Conservation (phyloP, 345 rosid species). For the Eucalyptus regnans region DNA sequence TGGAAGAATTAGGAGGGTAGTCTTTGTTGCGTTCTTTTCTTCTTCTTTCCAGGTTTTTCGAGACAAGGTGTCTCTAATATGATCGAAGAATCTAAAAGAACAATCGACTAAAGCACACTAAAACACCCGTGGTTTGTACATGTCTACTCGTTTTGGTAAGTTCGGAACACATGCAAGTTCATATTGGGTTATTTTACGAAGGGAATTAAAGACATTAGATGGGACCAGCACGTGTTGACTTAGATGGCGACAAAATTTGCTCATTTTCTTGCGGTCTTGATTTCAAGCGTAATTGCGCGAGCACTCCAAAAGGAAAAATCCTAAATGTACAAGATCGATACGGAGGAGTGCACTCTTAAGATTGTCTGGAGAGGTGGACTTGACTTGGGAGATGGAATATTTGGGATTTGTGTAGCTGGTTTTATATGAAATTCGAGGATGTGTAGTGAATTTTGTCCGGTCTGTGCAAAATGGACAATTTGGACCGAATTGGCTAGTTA, state of each 20-base stretch:
- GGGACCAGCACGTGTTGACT: not conserved
- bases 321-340: too few relatives aligned
- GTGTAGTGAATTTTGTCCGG: not conserved
- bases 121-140: not conserved
- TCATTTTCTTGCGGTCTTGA: not conserved
- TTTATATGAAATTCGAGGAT: not conserved
- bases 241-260: not conserved
- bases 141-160: not conserved
- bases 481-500: fast-evolving
- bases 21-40: not conserved
- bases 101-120: not conserved
- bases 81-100: not conserved
- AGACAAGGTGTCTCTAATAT: not conserved
- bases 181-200: not conserved
- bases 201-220: not conserved
- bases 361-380: not conserved
- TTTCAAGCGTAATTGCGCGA: not conserved
- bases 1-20: not conserved
- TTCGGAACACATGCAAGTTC: not conserved
- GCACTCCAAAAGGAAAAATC: not conserved
- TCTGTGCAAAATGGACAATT: fast-evolving
- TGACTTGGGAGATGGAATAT: not conserved
- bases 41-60: not conserved
- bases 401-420: not conserved
- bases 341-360: too few relatives aligned